Percentiles rank a stretch among this genome's conserved stretches.
Conservation (phyloP, 768 basidiomycete species). For the Panaeolus cyanescens region DNA sequence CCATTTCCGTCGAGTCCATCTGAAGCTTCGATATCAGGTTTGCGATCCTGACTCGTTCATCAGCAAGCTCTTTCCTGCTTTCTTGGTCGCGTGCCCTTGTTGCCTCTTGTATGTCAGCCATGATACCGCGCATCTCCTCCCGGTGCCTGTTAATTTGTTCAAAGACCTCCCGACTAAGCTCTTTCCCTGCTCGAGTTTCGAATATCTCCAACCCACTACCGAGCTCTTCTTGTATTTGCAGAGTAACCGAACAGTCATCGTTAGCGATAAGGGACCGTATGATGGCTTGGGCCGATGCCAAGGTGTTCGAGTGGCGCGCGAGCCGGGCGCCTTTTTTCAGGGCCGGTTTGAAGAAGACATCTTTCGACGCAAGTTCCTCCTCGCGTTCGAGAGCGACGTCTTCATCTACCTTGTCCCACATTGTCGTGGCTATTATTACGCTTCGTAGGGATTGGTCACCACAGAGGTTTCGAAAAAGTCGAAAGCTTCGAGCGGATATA, state of each 20-base stretch:
- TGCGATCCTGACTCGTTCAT: conserved; percentile 16
- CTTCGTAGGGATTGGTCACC: conserved; percentile 50
- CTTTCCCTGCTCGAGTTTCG: conserved; percentile 55
- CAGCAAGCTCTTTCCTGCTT: conserved; percentile 15
- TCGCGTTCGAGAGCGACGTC: conserved; percentile 45
- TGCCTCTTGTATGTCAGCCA: conserved; percentile 44
- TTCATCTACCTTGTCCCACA: conserved; percentile 47
- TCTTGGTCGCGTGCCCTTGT: conserved; percentile 19
- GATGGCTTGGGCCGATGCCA: conserved; percentile 42
- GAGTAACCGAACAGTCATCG: conserved; percentile 37
- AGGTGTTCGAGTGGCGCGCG: conserved; percentile 41
- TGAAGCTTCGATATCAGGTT: conserved; percentile 15
- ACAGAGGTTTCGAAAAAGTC: conserved; percentile 54
- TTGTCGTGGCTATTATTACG: conserved; percentile 55
- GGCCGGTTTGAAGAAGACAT: conserved; percentile 53
- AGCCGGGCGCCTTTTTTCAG: conserved; percentile 50
- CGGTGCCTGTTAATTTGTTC: conserved; percentile 47
- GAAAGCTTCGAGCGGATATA: conserved; percentile 51
- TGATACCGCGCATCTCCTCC: conserved; percentile 48
- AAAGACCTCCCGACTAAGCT: conserved; percentile 50
- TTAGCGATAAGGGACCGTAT: conserved; percentile 38
- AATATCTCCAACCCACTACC: conserved; percentile 47
- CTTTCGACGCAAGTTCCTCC: conserved; percentile 38
- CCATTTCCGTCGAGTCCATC: conserved; percentile 16
- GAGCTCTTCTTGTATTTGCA: conserved; percentile 59